Base-by-base conservation (phyloP, 345 rosid genomes). In the Eucalyptus guilfoylei region DNA sequence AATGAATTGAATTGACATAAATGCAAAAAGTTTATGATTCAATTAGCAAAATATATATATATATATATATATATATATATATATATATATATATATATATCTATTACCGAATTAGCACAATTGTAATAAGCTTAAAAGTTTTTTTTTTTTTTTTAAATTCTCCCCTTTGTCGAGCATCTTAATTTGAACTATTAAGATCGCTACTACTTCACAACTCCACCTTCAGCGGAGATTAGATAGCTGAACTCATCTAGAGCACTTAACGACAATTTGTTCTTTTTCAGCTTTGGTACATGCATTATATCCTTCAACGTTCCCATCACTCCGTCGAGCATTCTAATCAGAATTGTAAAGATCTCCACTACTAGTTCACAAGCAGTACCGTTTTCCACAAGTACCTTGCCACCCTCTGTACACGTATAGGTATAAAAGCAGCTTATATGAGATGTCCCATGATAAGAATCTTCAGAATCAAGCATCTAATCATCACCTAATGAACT, bases 1-100 rank as follows among this genome's bases (percentile, higher is more conserved):
- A 2, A 58, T 24, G 1, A 2, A 58, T 26, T 26, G 6, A 58
- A 58, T 11, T 58, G 6, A 0, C 6, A 58, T 0, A 58, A 4
- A 58, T 24, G 0, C 4, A 58, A 58, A 58, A 58, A 0, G 14
- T 58, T 58, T 58, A 58, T 0, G 0, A 58, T 11, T 58, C 6
- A 24, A 11, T 58, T 58, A 11, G 3, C n/a, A n/a, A n/a, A n/a
- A n/a, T n/a, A n/a, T n/a, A n/a, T n/a, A n/a, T n/a, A n/a, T n/a
- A n/a, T n/a, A n/a, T n/a, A n/a, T n/a, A n/a, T n/a, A n/a, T n/a
- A n/a, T n/a, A n/a, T n/a, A n/a, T n/a, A n/a, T n/a, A n/a, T n/a
- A n/a, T n/a, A n/a, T n/a, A n/a, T n/a, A n/a, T n/a, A n/a, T n/a
- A n/a, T n/a, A n/a, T n/a, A n/a, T n/a, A n/a, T n/a, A n/a, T 50